Base-by-base conservation (phyloP, 805 yeast species). In the Schwanniomyces pseudopolymorphus region DNA sequence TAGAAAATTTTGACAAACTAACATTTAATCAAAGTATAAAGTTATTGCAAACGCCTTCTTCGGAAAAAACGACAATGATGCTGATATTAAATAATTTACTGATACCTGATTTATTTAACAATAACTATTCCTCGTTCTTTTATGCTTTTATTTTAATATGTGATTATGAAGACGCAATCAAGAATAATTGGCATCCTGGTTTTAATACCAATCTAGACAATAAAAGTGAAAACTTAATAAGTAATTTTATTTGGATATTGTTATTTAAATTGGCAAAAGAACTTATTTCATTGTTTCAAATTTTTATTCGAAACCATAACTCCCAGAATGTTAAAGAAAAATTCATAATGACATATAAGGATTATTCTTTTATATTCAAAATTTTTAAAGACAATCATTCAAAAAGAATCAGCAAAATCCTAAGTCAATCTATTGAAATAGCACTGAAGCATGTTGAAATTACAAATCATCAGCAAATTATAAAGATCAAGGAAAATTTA, bases 221-320 rank as follows among this genome's bases (percentile, higher is more conserved):
- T 38, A 19, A 20, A 33, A 31, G 19, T 25, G 36, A 37, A 4
- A 45, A 49, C 31, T 52, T 47, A 38, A 33, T 45, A 14, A 40
- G 54, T 33, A 58, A 60, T 44, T 52, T 55, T 36, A 37, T 62
- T 5, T 57, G 61, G 56, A 39, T 61, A 19, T 20, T 56, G 2
- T 42, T 59, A n/a, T 59, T 37, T 41, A 57, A 55, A 37, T 43
- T 38, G 20, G 39, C 60, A 8, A 27, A 43, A 8, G 47, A 48
- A 13, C 13, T 62, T 25, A 46, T 58, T 13, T 7, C 19, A 28
- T 43, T 49, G 25, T 52, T 60, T 27, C 40, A 46, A 28, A 19
- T 16, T 8, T 40, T 58, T 11, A 46, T 56, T 3, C 9, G 17
- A 7, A 33, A 10, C 16, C 35, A 5, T 31, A 5, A 31, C 2